Evolutionary conservation across 2,329 filamentous ascomycete species (phyloP), one percentile per base, ranked within the genome.

Genomic region (Colletotrichum echinochloae): DNA sequence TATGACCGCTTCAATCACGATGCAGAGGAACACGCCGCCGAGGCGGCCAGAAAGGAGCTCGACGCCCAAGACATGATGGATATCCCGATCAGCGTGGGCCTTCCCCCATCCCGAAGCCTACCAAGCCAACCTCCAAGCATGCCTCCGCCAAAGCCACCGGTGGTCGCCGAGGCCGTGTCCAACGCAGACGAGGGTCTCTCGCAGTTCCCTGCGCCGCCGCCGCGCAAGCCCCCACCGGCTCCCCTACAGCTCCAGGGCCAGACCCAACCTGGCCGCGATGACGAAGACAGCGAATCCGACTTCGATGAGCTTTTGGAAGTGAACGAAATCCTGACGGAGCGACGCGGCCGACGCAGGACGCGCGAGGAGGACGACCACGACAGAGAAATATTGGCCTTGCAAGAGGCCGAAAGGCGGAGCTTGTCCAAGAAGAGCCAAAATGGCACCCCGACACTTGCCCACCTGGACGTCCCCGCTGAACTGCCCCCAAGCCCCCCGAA

Each of bases 361-460:
- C 88, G 95, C 62, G 94, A 95, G 78, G 94, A 97, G 72, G 95
- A 98, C 76, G 94, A 98, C 74, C 87, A 87, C 65, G 88, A 94
- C 65, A 89, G 95, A 57, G 93, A 95, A 77, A 84, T 89, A 18
- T 79, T 90, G n/a, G 89, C 88, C 1, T 78, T 88, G 56, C 87
- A 90, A 76, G 90, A 94, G 75, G 88, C 91, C 16, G 91, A 94
- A 76, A 85, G 87, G 35, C 87, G 91, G 69, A 94, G 92, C 79
- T 82, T 89, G 37, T 95, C 93, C 0, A 93, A 92, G 78, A 94
- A 92, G 84, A 91, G 66, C 51, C 66, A 66, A 48, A 84, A 85
- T 62, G 78, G 77, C 63, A 83, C 87, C 71, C 81, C 84, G 11
- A 81, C 83, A 60, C 81, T 85, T 71, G 75, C 77, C 9, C 75